Conservation (phyloP, 140 eudicot species). For the Bidens hawaiensis region DNA sequence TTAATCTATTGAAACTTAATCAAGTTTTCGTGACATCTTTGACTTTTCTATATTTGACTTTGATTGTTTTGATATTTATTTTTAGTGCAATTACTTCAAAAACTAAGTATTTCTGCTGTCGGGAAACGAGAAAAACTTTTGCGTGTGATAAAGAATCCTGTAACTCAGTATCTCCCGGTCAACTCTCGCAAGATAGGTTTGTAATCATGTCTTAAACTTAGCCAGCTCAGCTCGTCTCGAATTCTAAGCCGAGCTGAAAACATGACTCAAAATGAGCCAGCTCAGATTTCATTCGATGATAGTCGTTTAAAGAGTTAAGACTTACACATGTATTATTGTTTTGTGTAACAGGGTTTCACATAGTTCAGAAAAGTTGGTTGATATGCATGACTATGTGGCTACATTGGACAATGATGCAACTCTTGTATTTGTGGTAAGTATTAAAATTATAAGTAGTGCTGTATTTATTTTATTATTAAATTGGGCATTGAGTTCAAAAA, state of each 20-base stretch:
- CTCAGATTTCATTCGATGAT: too few relatives aligned
- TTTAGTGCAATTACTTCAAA: conserved; percentile 91
- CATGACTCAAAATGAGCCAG: background rate
- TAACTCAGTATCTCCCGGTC: conserved; percentile 78
- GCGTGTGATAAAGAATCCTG: conserved; percentile 90
- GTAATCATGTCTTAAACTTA: background rate
- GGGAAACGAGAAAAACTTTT: conserved; percentile 87
- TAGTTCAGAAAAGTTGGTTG: conserved; percentile 90
- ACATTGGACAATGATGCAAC: conserved; percentile 53
- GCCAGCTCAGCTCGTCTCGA: too few relatives aligned
- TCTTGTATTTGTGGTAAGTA: conserved; percentile 92
- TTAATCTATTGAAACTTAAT: background rate
- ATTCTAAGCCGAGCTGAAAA: too few relatives aligned
- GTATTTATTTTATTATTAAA: background rate
- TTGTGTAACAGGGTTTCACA: conserved; percentile 70
- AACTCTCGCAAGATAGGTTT: conserved; percentile 84
- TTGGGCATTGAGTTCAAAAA: background rate
- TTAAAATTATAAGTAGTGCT: background rate
- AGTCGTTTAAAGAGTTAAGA: background rate
- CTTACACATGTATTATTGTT: conserved; percentile 8
- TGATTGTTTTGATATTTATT: conserved; percentile 1
- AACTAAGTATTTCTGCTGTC: conserved; percentile 74
- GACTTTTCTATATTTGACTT: background rate
- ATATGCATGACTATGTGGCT: conserved; percentile 67
- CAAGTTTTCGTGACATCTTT: background rate